Evolutionary conservation across 768 basidiomycete genomes (phyloP).

Genomic region (Lactarius vividus): DNA sequence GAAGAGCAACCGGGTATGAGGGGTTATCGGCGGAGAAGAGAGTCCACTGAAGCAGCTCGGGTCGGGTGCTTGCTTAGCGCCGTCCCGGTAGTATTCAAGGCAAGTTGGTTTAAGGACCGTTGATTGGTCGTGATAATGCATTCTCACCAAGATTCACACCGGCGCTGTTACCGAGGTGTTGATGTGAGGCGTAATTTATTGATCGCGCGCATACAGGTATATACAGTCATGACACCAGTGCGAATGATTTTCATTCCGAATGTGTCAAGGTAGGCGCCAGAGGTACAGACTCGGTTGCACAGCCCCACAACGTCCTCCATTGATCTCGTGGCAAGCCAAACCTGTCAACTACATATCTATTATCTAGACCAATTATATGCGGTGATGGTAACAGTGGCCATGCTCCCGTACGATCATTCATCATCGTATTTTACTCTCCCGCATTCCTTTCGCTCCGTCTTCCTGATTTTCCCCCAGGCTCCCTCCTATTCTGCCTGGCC

Average conservation of each 20-base stretch:
- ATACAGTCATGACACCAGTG: too few species aligned
- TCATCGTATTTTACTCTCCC: slow-evolving; percentile 14
- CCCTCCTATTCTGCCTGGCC: background rate
- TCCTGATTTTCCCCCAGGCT: background rate
- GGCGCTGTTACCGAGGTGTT: too few species aligned
- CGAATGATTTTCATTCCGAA: background rate
- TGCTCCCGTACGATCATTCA: slow-evolving; percentile 3
- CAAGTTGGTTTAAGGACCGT: too few species aligned
- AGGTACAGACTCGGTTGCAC: background rate
- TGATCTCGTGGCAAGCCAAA: slow-evolving; percentile 2
- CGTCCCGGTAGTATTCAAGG: too few species aligned
- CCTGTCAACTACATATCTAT: background rate
- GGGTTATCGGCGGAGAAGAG: too few species aligned
- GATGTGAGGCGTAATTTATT: too few species aligned
- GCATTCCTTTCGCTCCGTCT: background rate
- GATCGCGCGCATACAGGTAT: too few species aligned
- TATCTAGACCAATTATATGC: background rate
- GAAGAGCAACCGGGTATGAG: too few species aligned
- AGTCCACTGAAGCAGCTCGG: too few species aligned
- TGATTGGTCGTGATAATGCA: too few species aligned
- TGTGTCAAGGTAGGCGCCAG: slow-evolving; percentile 1
- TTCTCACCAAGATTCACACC: too few species aligned
- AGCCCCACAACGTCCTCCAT: background rate
- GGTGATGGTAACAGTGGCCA: slow-evolving; percentile 16
- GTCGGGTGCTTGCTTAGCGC: too few species aligned